A percentile compares a stretch with the other conserved stretches of the same genome.
These are phyloP conservation scores for Apostasia ramifera DNA, from an alignment of 106 monocot genomes.

Conservation along the genomic window DNA sequence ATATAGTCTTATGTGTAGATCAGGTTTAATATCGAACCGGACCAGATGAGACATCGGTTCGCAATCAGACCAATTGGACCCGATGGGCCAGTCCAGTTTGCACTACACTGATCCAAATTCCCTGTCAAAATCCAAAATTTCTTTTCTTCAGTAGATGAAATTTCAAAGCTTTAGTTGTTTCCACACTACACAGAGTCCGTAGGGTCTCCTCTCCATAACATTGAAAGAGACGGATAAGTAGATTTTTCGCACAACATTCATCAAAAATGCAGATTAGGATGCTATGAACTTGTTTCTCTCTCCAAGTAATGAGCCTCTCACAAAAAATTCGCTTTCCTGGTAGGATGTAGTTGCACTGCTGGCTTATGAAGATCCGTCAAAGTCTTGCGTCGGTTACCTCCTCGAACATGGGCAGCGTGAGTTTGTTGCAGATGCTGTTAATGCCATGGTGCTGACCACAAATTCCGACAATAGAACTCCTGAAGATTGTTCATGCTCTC, in stretches of 20 bases:
- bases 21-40: too few species aligned
- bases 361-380: slow-evolving; percentile 57
- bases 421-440: slow-evolving; percentile 93
- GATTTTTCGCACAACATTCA: background rate
- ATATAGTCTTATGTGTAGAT: too few species aligned
- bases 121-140: too few species aligned
- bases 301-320: background rate
- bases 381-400: slow-evolving; percentile 65
- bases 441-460: slow-evolving; percentile 52
- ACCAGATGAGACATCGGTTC: too few species aligned
- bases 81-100: too few species aligned
- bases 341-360: slow-evolving; percentile 72
- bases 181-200: too few species aligned
- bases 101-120: too few species aligned
- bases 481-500: slow-evolving; percentile 25
- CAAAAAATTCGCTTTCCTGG: background rate
- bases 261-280: background rate
- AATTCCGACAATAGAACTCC: slow-evolving; percentile 35
- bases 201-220: background rate
- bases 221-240: background rate
- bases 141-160: too few species aligned
- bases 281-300: background rate
- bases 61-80: too few species aligned
- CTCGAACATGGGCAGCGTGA: slow-evolving; percentile 57
- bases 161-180: too few species aligned